These are phyloP conservation scores for Pleurozium schreberi DNA, from an alignment of 225 moss, liverwort and hornwort genomes.

Conservation along the genomic window DNA sequence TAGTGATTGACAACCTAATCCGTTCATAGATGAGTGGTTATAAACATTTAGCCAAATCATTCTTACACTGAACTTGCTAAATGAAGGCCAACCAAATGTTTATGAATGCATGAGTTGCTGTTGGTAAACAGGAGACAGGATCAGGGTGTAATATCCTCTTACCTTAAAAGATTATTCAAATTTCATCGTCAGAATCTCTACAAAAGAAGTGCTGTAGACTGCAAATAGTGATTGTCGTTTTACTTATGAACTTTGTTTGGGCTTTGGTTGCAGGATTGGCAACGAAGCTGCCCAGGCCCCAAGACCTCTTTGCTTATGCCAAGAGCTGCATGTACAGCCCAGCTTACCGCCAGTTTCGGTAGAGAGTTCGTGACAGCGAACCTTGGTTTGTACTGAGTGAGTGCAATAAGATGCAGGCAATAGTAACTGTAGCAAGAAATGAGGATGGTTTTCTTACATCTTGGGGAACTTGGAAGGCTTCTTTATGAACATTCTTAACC, in stretches of 20 bases:
- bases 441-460: not conserved
- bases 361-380: not conserved
- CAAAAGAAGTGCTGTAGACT: not conserved
- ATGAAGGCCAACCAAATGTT: not conserved
- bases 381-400: not conserved
- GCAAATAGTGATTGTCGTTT: not conserved
- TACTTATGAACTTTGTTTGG: not conserved
- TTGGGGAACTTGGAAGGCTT: not conserved
- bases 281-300: conserved; percentile 18
- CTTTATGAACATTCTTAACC: not conserved
- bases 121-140: not conserved
- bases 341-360: conserved; percentile 16
- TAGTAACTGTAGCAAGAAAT: not conserved
- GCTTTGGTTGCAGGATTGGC: conserved; percentile 16
- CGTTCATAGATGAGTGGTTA: not conserved
- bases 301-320: conserved; percentile 18
- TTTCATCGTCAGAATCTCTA: not conserved
- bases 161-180: not conserved
- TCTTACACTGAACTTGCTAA: not conserved
- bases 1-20: not conserved
- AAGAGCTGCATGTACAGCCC: conserved; percentile 40
- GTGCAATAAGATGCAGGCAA: not conserved
- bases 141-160: not conserved
- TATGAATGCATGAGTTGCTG: not conserved
- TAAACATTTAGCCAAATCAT: not conserved